Base-by-base conservation (phyloP, 768 basidiomycete species). In the Tricholoma saponaceum region DNA sequence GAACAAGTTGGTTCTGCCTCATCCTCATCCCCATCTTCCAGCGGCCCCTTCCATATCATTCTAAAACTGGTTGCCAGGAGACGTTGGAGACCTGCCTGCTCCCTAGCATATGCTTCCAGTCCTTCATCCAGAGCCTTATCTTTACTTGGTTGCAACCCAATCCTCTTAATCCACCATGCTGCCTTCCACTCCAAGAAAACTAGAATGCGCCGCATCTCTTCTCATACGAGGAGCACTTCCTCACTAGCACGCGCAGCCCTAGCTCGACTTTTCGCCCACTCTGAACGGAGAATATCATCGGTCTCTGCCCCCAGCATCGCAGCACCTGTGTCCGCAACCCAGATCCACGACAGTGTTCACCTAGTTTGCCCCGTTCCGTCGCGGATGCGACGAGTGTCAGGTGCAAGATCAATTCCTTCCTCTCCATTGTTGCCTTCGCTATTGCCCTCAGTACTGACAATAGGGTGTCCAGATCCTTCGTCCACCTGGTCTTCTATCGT, bases 201-300 rank as follows among this genome's bases (percentile, higher is more conserved):
- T 4, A 64, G 33, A 5, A 69, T 66, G 4, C 61, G 58, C 1
- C 43, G 39, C 66, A 72, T 71, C 52, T 71, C 70, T 52, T 71
- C 70, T 12, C 49, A 46, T 3, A 69, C 41, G 6, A 70, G 58
- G 14, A 54, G 8, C 0, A 67, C 66, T 52, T 71, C 67, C 50
- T 71, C 66, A 6, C 33, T 51, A 33, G 58, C 64, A 18, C 64
- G 52, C n/a, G 44, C 51, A 1, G 58, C 49, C 6, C 61, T 50
- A 10, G 65, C 65, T 5, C 66, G 51, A 3, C 60, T 56, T 30
- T 64, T 59, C 14, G 61, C 63, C 67, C 67, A 68, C 39, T 68
- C 63, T 2, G 60, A 32, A 13, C 59, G 58, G 13, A 68, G 44
- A 14, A 55, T 53, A 4, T 54, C 49, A 51, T 64, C 25, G 18